Percentiles rank a stretch among this genome's conserved stretches.
Evolutionary conservation across 2,329 filamentous ascomycete genomes (phyloP).

Genomic region (Hypoxylon sp.): DNA sequence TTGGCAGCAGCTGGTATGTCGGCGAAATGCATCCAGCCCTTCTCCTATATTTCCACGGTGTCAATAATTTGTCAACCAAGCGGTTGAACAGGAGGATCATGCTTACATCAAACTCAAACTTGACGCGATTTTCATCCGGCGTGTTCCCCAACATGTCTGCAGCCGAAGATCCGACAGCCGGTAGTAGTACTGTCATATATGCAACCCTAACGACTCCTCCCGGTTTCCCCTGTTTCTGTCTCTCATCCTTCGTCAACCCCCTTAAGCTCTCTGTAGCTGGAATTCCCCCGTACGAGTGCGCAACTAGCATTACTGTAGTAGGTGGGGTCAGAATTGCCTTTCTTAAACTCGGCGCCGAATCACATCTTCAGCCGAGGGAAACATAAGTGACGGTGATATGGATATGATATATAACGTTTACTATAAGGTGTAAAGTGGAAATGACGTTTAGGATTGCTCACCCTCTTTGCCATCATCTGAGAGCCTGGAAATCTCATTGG

Average conservation of each 20-base stretch:
- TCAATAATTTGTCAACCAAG: constrained; percentile 8
- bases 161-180: constrained; percentile 42
- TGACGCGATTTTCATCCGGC: constrained; percentile 15
- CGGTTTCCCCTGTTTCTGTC: constrained; percentile 50
- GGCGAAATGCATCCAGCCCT: constrained; percentile 42
- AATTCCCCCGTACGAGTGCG: constrained; percentile 47
- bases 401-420: too few species aligned
- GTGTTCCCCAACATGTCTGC: constrained; percentile 10
- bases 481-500: constrained; percentile 49
- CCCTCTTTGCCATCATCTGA: constrained; percentile 49
- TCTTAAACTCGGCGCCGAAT: not conserved
- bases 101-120: constrained; percentile 19
- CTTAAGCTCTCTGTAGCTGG: constrained; percentile 49
- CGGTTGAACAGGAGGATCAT: not conserved
- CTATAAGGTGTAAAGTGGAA: too few species aligned
- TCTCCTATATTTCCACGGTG: constrained; percentile 19
- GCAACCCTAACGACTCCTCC: constrained; percentile 53
- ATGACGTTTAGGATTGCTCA: not conserved
- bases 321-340: constrained; percentile 7
- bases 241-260: constrained; percentile 51
- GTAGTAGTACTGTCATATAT: constrained; percentile 49
- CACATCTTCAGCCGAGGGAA: too few species aligned
- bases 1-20: constrained; percentile 30
- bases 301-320: constrained; percentile 39
- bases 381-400: too few species aligned